A percentile compares a stretch with the other conserved stretches of the same genome.
These are phyloP conservation scores for Ustilago hordei DNA, from an alignment of 1,284 basidiomycete genomes.

Conservation along the genomic window DNA sequence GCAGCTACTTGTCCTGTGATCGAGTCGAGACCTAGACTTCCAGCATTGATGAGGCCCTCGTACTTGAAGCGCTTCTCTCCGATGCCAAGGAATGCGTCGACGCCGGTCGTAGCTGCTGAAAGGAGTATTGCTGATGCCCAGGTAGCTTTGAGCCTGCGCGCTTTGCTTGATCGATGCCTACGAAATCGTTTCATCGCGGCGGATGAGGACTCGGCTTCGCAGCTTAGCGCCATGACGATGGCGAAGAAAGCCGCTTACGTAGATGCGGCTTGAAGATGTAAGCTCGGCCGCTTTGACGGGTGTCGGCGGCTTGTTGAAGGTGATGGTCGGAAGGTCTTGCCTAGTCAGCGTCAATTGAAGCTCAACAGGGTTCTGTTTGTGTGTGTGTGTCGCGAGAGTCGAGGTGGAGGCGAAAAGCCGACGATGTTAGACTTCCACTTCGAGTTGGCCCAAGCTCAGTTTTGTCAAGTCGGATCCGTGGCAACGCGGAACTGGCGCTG, in stretches of 20 bases:
- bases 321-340: background rate
- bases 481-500: background rate
- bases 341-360: too few relatives aligned
- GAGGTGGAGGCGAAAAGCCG: constrained; percentile 23
- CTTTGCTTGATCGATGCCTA: constrained; percentile 10
- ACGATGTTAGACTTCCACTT: constrained; percentile 14
- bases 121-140: constrained; percentile 38
- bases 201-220: constrained; percentile 37
- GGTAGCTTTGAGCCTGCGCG: constrained; percentile 19
- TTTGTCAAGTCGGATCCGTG: constrained; percentile 31
- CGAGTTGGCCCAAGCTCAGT: constrained; percentile 11
- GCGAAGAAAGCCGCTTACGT: background rate
- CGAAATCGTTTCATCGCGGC: constrained; percentile 22
- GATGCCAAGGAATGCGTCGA: constrained; percentile 52
- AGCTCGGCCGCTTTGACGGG: background rate
- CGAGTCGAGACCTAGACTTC: constrained; percentile 79
- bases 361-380: background rate
- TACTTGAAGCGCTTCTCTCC: constrained; percentile 79
- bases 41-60: constrained; percentile 84
- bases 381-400: background rate
- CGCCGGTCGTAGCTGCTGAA: constrained; percentile 12
- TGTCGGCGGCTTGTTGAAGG: constrained; percentile 1
- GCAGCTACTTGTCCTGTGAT: constrained; percentile 81
- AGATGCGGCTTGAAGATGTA: background rate
- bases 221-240: constrained; percentile 31